These are phyloP conservation scores for Kregervanrija fluxuum DNA, from an alignment of 805 yeast genomes.

Conservation along the genomic window DNA sequence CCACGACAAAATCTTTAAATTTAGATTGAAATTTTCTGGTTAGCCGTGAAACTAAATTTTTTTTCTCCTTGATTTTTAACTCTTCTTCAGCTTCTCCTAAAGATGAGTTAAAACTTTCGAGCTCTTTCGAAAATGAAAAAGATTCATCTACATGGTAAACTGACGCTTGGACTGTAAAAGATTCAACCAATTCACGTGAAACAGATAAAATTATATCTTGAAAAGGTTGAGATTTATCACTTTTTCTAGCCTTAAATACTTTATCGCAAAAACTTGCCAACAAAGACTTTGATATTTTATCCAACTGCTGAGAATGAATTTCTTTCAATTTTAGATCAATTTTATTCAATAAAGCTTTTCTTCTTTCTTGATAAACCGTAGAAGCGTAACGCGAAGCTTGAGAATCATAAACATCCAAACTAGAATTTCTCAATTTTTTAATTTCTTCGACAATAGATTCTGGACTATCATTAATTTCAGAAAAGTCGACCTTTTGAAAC, in stretches of 20 bases:
- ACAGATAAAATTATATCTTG: too few species aligned
- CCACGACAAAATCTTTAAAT: constrained; percentile 45
- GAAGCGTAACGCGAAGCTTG: constrained; percentile 71
- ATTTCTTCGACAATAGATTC: constrained; percentile 37
- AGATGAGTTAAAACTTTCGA: neutral
- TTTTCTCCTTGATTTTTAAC: constrained; percentile 34
- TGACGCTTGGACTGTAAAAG: constrained; percentile 27
- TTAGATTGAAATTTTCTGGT: constrained; percentile 39
- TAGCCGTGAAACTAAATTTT: constrained; percentile 33
- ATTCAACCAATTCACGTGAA: constrained; percentile 9
- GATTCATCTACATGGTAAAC: constrained; percentile 27
- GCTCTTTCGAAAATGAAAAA: constrained; percentile 27
- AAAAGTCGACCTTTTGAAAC: constrained; percentile 21
- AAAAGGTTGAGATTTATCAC: too few species aligned
- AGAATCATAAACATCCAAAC: constrained; percentile 51
- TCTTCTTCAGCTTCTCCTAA: constrained; percentile 15
- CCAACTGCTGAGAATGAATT: constrained; percentile 36
- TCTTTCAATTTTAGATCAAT: constrained; percentile 40
- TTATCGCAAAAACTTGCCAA: constrained; percentile 21
- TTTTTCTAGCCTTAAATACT: too few species aligned
- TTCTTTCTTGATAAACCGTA: constrained; percentile 60
- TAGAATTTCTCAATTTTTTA: constrained; percentile 34
- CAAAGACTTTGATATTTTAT: constrained; percentile 29
- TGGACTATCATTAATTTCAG: constrained; percentile 21
- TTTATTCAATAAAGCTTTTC: constrained; percentile 38